Base-by-base conservation (phyloP, 306 rosid genomes). In the Cajanus cajan region DNA sequence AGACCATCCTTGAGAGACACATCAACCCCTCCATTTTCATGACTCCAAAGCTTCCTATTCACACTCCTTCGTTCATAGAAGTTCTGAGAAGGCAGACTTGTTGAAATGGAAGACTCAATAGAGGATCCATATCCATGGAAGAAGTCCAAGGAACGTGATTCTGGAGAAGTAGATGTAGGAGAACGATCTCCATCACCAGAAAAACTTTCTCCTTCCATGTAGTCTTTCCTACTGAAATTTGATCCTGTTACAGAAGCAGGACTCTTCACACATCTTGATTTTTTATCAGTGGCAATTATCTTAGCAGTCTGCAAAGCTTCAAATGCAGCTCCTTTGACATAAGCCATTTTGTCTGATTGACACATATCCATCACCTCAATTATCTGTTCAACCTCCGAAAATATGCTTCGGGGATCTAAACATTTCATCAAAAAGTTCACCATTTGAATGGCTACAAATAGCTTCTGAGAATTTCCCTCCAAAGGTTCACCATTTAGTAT, bases 251-350 rank as follows among this genome's bases (percentile, higher is more conserved):
- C 84, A 0, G 97, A 90, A 59, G 79, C 89, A 18, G 89, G 88
- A 70, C 85, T 78, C 68, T 82, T 89, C 8, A 68, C 82, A 78
- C 71, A 59, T 76, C 79, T 88, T 15, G 88, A 78, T 21, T 83
- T 90, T 74, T 86, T 87, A 52, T 83, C 93, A 0, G 54, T 69
- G 0, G 82, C 76, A 59, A 90, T 82, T 74, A 83, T 86, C 80
- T 80, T 91, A 15, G 97, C 98, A 48, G 93, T 89, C 87, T 89
- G 97, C 86, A 92, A 55, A 71, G 97, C 96, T 84, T 94, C 98
- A 84, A 78, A 90, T 18, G 98, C 97, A 66, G 97, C 97, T 28
- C 95, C 97, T 77, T 74, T 86, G 57, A 95, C 93, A 77, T 74
- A 91, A 5, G 89, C 92, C 97, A 89, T 92, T 86, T 81, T 87